A percentile compares a stretch with the other conserved stretches of the same genome.
phyloP scores from a whole-genome alignment of 495 filamentous ascomycete species.

The Hypoxylon lenormandii region DNA sequence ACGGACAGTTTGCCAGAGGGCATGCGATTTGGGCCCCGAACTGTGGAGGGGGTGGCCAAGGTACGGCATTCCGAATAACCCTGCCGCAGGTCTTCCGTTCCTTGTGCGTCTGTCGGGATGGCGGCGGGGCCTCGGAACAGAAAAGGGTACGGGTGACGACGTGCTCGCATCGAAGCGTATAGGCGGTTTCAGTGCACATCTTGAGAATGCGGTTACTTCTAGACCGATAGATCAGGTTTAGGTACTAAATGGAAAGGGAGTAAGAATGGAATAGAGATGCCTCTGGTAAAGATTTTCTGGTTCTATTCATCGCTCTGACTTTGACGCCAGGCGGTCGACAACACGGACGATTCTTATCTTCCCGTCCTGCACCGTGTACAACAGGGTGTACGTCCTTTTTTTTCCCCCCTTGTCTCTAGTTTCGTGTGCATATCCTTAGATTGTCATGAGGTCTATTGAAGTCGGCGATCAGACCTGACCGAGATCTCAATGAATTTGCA shows the following conservation, averaged over 20 bases:
- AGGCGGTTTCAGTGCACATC: slow-evolving; percentile 55
- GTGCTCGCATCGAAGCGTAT: slow-evolving; percentile 56
- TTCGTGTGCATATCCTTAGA: slow-evolving; percentile 3
- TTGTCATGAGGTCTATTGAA: slow-evolving; percentile 1
- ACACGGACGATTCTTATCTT: slow-evolving; percentile 34
- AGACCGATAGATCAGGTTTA: neutral
- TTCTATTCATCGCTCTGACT: slow-evolving; percentile 1
- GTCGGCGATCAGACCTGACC: slow-evolving; percentile 33
- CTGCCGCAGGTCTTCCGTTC: slow-evolving; percentile 51
- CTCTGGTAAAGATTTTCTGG: neutral
- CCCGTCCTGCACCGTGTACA: slow-evolving; percentile 10
- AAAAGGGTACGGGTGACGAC: slow-evolving; percentile 53
- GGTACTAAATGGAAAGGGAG: slow-evolving; percentile 1
- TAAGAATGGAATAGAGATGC: neutral
- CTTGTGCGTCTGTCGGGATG: slow-evolving; percentile 31
- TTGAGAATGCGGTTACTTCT: slow-evolving; percentile 3
- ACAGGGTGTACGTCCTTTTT: slow-evolving; percentile 1
- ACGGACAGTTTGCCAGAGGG: slow-evolving; percentile 53
- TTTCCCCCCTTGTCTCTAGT: slow-evolving; percentile 2
- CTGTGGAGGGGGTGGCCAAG: slow-evolving; percentile 54
- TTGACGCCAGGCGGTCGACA: slow-evolving; percentile 4
- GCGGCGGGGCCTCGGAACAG: slow-evolving; percentile 51
- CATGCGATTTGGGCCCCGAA: slow-evolving; percentile 50
- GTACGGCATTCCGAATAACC: slow-evolving; percentile 51
- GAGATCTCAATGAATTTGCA: slow-evolving; percentile 8